Evolutionary conservation across 108 stramenopile genomes (phyloP).

Genomic region (Skeletonema grethae): DNA sequence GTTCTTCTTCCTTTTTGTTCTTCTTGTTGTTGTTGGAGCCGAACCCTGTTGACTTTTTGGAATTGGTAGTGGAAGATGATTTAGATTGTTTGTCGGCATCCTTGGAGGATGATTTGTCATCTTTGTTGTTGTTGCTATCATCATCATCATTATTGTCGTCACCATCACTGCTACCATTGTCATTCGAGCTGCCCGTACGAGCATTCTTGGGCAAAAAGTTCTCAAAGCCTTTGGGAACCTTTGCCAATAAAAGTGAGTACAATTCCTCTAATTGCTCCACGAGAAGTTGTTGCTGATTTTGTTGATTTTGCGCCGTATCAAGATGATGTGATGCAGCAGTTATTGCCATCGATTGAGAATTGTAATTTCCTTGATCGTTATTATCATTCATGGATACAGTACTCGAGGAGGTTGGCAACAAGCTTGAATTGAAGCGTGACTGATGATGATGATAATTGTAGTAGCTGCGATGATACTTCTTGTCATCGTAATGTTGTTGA

Average conservation of each 20-base stretch:
- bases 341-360: neutral
- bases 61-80: constrained; percentile 9
- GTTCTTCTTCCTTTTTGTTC: constrained; percentile 38
- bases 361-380: neutral
- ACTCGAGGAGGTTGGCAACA: neutral
- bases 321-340: neutral
- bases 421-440: neutral
- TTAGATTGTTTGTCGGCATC: constrained; percentile 18
- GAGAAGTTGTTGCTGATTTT: neutral
- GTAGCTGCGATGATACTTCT: neutral
- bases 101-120: constrained; percentile 31
- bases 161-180: neutral
- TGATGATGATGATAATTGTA: neutral
- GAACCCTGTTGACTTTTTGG: constrained; percentile 1
- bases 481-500: neutral
- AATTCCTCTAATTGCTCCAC: constrained; percentile 18
- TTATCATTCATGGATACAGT: neutral
- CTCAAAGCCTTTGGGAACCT: constrained; percentile 84
- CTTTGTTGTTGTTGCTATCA: constrained; percentile 4
- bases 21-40: constrained; percentile 23
- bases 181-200: constrained; percentile 25
- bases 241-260: constrained; percentile 33
- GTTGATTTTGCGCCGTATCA: neutral
- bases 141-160: neutral
- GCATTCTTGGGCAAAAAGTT: constrained; percentile 80